These are phyloP conservation scores for Hirsutella thompsonii DNA, from an alignment of 2,329 filamentous ascomycete species.

Conservation along the genomic window DNA sequence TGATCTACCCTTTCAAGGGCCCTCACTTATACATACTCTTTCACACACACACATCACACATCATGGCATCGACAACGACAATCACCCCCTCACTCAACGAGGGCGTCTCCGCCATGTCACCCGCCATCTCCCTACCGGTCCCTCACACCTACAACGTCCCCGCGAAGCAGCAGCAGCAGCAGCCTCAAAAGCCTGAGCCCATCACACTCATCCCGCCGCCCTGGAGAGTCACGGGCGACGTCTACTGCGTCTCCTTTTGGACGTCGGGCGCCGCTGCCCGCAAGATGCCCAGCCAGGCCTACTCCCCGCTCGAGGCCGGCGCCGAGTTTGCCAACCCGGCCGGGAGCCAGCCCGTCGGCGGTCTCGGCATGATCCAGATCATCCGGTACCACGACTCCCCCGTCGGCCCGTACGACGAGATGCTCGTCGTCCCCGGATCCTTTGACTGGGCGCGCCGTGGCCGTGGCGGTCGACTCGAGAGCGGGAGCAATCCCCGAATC, in stretches of 20 bases:
- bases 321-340: constrained; percentile 22
- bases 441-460: constrained; percentile 26
- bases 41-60: too few relatives aligned
- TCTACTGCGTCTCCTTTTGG: constrained; percentile 31
- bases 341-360: constrained; percentile 24
- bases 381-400: constrained; percentile 37
- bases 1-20: too few relatives aligned
- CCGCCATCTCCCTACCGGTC: neutral
- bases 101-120: neutral
- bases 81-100: too few relatives aligned
- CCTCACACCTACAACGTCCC: neutral
- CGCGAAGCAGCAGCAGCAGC: neutral
- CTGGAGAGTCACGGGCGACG: constrained; percentile 31
- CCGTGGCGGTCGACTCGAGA: constrained; percentile 18
- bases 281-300: constrained; percentile 23
- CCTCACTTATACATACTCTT: too few relatives aligned
- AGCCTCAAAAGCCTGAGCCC: constrained; percentile 2
- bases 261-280: constrained; percentile 15
- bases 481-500: constrained; percentile 24
- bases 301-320: constrained; percentile 31
- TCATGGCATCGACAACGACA: too few relatives aligned
- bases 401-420: constrained; percentile 40
- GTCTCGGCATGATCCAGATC: constrained; percentile 34
- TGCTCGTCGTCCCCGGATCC: constrained; percentile 32
- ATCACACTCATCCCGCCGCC: constrained; percentile 18